Conservation (phyloP, 163 green algal genomes). For the Scenedesmus sp. region DNA sequence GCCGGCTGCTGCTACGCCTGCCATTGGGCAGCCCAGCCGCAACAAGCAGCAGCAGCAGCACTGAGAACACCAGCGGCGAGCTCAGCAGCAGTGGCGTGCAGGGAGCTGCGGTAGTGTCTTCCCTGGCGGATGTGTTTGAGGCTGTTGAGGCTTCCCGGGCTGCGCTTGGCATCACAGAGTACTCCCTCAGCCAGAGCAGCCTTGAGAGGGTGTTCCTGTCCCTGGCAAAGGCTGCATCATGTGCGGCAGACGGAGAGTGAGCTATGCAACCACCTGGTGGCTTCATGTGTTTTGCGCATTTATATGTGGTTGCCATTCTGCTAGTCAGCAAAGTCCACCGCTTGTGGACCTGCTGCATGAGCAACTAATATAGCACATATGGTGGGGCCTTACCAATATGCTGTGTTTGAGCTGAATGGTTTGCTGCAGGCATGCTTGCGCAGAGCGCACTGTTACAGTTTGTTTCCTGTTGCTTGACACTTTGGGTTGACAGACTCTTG, state of each 20-base stretch:
- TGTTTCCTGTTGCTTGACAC: too few species aligned
- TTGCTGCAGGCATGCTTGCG: too few species aligned
- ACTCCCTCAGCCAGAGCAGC: conserved; percentile 74
- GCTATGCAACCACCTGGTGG: too few species aligned
- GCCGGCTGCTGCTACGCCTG: conserved; percentile 44
- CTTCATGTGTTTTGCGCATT: too few species aligned
- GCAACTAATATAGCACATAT: too few species aligned
- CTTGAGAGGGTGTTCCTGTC: conserved; percentile 80
- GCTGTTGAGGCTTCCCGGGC: conserved; percentile 53
- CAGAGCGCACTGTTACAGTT: too few species aligned
- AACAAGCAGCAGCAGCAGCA: neutral
- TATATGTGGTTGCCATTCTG: too few species aligned
- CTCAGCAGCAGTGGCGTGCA: conserved; percentile 17
- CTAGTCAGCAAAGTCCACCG: too few species aligned
- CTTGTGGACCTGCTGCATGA: too few species aligned
- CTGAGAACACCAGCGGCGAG: neutral
- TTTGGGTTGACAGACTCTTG: too few species aligned
- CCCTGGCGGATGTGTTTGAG: conserved; percentile 72
- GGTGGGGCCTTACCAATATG: too few species aligned
- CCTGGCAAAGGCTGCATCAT: conserved; percentile 55
- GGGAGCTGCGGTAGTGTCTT: neutral
- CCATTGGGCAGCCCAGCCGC: neutral
- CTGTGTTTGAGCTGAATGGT: too few species aligned
- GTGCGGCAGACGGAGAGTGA: conserved; percentile 7
- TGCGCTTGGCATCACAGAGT: conserved; percentile 67